These are phyloP conservation scores for Picochlorum sp. DNA, from an alignment of 139 green algal species.

Conservation along the genomic window DNA sequence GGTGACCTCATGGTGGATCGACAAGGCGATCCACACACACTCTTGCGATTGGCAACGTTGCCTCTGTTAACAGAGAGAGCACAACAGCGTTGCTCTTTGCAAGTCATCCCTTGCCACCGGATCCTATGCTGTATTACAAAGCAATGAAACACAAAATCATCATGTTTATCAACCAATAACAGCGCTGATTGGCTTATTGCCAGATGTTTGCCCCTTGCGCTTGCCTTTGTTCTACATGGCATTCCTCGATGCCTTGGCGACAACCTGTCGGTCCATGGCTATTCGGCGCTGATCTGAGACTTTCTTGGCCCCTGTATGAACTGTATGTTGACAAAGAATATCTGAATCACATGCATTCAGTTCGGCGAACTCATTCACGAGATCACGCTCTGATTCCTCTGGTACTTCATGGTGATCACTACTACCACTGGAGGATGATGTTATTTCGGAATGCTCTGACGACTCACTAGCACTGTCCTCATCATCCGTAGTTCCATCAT, in stretches of 20 bases:
- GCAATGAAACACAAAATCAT: no score
- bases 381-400: no score
- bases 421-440: background rate
- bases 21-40: no score
- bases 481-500: slow-evolving; percentile 9
- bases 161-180: no score
- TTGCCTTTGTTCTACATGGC: slow-evolving; percentile 26
- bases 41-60: no score
- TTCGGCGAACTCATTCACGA: slow-evolving; percentile 3
- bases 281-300: slow-evolving; percentile 28
- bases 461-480: slow-evolving; percentile 5
- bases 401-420: slow-evolving; percentile 1
- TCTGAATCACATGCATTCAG: slow-evolving; percentile 5
- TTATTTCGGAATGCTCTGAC: background rate
- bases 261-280: slow-evolving; percentile 8
- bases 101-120: no score
- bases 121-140: no score
- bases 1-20: no score
- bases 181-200: background rate
- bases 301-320: slow-evolving; percentile 8
- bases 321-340: background rate
- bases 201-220: slow-evolving; percentile 3
- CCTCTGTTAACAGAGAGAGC: no score
- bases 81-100: no score
- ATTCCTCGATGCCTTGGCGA: slow-evolving; percentile 17